Conservation (phyloP, 352 stramenopile species). For the Globisporangium acanthophoron region DNA sequence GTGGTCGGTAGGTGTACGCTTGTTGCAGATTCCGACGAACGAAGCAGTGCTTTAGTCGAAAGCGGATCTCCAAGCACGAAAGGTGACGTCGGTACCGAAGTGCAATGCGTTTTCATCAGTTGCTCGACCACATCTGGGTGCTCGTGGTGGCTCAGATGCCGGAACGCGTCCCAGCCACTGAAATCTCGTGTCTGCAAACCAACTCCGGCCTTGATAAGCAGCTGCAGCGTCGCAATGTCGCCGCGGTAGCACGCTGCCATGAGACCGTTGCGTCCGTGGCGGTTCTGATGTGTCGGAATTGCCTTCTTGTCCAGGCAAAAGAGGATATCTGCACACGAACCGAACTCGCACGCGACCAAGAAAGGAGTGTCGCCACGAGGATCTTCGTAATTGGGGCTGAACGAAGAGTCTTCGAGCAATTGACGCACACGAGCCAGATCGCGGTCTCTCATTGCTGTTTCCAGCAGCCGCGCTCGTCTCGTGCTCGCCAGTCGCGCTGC, state of each 20-base stretch:
- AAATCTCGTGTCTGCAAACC: conserved; percentile 40
- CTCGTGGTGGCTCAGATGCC: conserved; percentile 36
- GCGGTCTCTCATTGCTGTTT: conserved; percentile 25
- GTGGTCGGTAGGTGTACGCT: background rate
- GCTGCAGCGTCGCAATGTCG: conserved; percentile 25
- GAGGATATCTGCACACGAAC: conserved; percentile 27
- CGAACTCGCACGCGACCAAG: conserved; percentile 22
- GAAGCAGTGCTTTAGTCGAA: background rate
- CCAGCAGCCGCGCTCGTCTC: conserved; percentile 22
- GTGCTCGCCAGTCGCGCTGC: conserved; percentile 5
- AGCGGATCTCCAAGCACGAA: conserved; percentile 11
- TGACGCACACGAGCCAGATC: conserved; percentile 28
- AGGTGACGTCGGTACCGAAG: background rate
- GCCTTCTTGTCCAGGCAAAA: conserved; percentile 32
- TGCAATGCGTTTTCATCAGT: conserved; percentile 20
- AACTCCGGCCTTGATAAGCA: conserved; percentile 32
- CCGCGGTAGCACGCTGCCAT: conserved; percentile 43
- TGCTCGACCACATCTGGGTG: conserved; percentile 35
- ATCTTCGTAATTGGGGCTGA: conserved; percentile 52
- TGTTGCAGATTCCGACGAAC: background rate
- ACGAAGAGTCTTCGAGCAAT: conserved; percentile 22
- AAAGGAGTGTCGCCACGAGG: conserved; percentile 34
- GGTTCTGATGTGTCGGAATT: conserved; percentile 41
- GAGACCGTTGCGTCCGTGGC: conserved; percentile 32
- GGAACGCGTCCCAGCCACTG: conserved; percentile 27